Evolutionary conservation across 805 yeast genomes (phyloP).

Genomic region (Candida pseudoglaebosa): DNA sequence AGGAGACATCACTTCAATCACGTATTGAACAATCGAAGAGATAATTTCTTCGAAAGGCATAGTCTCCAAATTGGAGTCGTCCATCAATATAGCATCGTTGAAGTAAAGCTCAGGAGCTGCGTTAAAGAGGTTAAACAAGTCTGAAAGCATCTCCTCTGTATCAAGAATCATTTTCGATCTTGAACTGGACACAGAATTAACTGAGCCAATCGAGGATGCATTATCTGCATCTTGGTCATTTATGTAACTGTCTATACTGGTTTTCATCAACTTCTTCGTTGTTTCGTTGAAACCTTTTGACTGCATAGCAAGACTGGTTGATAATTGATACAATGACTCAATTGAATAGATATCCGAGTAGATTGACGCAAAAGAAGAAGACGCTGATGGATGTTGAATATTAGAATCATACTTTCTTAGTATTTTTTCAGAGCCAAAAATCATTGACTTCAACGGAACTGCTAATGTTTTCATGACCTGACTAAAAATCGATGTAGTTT

Average conservation of each 20-base stretch:
- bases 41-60: conserved; percentile 12
- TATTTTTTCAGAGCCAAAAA: conserved; percentile 22
- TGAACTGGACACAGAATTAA: conserved; percentile 4
- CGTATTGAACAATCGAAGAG: conserved; percentile 14
- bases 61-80: conserved; percentile 12
- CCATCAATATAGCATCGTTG: conserved; percentile 22
- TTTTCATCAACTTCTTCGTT: conserved; percentile 6
- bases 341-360: conserved; percentile 10
- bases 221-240: conserved; percentile 8
- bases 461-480: conserved; percentile 22
- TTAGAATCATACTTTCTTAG: conserved; percentile 18
- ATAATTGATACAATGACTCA: neutral
- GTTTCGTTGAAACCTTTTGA: neutral
- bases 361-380: conserved; percentile 14
- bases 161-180: conserved; percentile 7
- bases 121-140: conserved; percentile 28
- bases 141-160: conserved; percentile 29
- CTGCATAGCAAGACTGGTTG: neutral
- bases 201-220: conserved; percentile 5
- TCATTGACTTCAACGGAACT: conserved; percentile 21
- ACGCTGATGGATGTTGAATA: conserved; percentile 5
- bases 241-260: conserved; percentile 17
- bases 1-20: conserved; percentile 21
- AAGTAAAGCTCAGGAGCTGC: conserved; percentile 32
- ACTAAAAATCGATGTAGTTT: conserved; percentile 17